phyloP scores from a whole-genome alignment of 805 yeast genomes.

The Candida ulmi region DNA sequence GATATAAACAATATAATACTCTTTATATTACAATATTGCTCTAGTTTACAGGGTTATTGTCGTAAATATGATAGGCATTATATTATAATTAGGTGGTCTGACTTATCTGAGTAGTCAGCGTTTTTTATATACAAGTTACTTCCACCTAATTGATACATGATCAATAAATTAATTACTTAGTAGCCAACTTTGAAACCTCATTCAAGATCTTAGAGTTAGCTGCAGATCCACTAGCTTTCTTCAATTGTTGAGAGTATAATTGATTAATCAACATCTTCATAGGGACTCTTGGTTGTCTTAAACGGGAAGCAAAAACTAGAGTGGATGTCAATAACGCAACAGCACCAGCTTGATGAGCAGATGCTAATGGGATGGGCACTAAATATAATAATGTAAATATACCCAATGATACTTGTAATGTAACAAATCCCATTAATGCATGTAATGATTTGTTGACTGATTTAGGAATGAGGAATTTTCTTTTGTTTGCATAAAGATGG shows the following conservation, averaged over 20 bases:
- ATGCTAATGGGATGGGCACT: conserved; percentile 91
- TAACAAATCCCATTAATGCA: conserved; percentile 74
- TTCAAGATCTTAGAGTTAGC: conserved; percentile 29
- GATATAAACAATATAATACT: no score
- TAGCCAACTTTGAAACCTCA: conserved; percentile 31
- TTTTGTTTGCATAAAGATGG: conserved; percentile 61
- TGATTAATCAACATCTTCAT: conserved; percentile 31
- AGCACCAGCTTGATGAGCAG: conserved; percentile 97
- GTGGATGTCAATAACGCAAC: conserved; percentile 79
- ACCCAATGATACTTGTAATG: conserved; percentile 82
- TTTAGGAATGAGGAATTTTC: conserved; percentile 52
- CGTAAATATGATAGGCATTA: no score
- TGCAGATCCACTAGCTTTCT: conserved; percentile 21
- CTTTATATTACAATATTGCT: no score
- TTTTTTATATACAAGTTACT: no score
- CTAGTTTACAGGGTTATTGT: no score
- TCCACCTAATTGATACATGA: no score
- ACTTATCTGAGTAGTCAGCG: no score
- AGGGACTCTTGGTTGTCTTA: conserved; percentile 51
- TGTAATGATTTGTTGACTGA: conserved; percentile 52
- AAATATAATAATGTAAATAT: conserved; percentile 78
- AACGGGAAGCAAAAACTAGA: conserved; percentile 52
- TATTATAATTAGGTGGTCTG: no score
- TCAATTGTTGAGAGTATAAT: conserved; percentile 25
- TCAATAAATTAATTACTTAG: no score